These are phyloP conservation scores for Urostyla sp. DNA, from an alignment of 73 alveolate genomes.

Conservation along the genomic window DNA sequence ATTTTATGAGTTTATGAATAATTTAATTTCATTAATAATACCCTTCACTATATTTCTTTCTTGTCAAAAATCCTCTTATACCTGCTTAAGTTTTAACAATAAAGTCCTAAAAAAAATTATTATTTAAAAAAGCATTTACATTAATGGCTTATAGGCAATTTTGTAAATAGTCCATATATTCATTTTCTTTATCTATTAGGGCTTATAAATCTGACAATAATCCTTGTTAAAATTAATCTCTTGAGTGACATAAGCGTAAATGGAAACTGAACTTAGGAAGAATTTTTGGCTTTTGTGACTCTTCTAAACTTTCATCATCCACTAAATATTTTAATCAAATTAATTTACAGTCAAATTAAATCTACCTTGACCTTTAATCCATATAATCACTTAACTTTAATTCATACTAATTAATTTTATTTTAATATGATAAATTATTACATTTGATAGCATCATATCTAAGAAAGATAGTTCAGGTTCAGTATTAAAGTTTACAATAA, in stretches of 20 bases:
- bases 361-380: conserved; percentile 32
- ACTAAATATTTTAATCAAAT: neutral
- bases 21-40: too few relatives aligned
- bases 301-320: conserved; percentile 19
- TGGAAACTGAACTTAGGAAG: conserved; percentile 25
- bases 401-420: conserved; percentile 18
- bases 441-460: conserved; percentile 46
- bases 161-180: conserved; percentile 34
- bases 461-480: conserved; percentile 33
- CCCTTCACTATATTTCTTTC: too few relatives aligned
- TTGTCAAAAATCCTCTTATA: too few relatives aligned
- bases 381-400: neutral
- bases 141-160: conserved; percentile 42
- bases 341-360: conserved; percentile 8
- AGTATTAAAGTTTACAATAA: conserved; percentile 24
- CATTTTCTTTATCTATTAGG: conserved; percentile 42
- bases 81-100: too few relatives aligned
- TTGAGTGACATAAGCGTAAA: conserved; percentile 41
- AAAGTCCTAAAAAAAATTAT: too few relatives aligned
- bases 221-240: conserved; percentile 38
- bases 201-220: conserved; percentile 25
- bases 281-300: neutral
- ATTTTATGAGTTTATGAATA: too few relatives aligned
- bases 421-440: too few relatives aligned
- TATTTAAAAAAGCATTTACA: too few relatives aligned